phyloP scores from a whole-genome alignment of 441 rosid genomes.

The Theobroma grandiflorum region DNA sequence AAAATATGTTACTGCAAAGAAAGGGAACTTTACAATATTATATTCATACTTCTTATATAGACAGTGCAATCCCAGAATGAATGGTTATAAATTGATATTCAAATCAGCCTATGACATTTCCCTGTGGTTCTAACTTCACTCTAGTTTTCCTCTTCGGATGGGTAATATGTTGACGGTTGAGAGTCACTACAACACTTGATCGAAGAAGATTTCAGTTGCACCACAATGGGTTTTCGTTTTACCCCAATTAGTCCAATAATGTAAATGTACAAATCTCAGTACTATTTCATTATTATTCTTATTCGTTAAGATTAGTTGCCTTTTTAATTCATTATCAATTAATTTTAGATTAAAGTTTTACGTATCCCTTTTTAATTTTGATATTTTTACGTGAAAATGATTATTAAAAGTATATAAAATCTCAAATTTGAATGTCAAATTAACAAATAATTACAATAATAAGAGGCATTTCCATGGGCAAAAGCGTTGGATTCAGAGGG shows the following conservation, averaged over 20 bases:
- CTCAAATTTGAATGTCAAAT: background rate
- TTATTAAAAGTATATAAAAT: background rate
- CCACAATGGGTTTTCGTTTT: background rate
- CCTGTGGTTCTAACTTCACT: background rate
- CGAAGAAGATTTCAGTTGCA: background rate
- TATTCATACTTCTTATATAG: background rate
- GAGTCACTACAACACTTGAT: background rate
- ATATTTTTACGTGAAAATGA: background rate
- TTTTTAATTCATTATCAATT: background rate
- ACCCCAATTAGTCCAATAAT: background rate
- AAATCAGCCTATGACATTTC: background rate
- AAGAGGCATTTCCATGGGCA: background rate
- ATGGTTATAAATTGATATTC: conserved; percentile 7
- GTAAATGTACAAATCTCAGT: background rate
- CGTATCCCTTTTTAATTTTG: background rate
- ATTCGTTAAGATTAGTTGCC: too few relatives aligned
- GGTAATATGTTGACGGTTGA: background rate
- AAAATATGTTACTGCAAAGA: background rate
- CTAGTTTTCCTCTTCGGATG: background rate
- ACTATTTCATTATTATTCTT: background rate
- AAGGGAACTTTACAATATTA: background rate
- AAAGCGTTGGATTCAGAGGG: conserved; percentile 5
- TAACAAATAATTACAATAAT: background rate
- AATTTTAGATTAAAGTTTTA: background rate
- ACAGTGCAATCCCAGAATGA: background rate